Conservation (phyloP, 129 eudicot species). For the Silybum marianum region DNA sequence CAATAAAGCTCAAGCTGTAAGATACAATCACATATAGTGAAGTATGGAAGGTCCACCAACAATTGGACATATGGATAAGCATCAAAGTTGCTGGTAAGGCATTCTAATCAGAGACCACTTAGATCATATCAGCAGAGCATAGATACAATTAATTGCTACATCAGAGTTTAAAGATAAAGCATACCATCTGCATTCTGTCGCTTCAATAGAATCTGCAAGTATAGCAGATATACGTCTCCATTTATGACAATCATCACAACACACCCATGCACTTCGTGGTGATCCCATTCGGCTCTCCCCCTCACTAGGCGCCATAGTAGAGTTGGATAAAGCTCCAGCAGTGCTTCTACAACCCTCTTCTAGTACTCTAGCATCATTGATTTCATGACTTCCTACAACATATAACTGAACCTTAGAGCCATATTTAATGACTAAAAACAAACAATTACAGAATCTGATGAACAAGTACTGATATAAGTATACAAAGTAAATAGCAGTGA, state of each 20-base stretch:
- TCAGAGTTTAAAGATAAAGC: conserved; percentile 5
- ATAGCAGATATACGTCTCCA: conserved; percentile 90
- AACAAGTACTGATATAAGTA: background rate
- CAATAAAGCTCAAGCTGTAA: background rate
- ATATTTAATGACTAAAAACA: conserved; percentile 3
- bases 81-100: background rate
- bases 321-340: conserved; percentile 27
- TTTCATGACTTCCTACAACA: conserved; percentile 43
- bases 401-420: background rate
- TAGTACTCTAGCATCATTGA: conserved; percentile 37
- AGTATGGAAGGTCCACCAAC: background rate
- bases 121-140: background rate
- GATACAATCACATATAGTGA: too few species aligned
- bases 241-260: conserved; percentile 85
- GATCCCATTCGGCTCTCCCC: conserved; percentile 30
- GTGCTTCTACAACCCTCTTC: conserved; percentile 35
- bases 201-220: conserved; percentile 83
- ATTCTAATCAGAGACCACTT: background rate
- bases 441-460: background rate
- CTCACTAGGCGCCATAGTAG: conserved; percentile 30
- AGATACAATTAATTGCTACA: conserved; percentile 2
- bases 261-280: conserved; percentile 83
- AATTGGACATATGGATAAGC: background rate
- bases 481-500: background rate
- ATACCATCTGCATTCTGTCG: conserved; percentile 77